Evolutionary conservation across 768 basidiomycete genomes (phyloP).

Genomic region (Sutorius australiensis): DNA sequence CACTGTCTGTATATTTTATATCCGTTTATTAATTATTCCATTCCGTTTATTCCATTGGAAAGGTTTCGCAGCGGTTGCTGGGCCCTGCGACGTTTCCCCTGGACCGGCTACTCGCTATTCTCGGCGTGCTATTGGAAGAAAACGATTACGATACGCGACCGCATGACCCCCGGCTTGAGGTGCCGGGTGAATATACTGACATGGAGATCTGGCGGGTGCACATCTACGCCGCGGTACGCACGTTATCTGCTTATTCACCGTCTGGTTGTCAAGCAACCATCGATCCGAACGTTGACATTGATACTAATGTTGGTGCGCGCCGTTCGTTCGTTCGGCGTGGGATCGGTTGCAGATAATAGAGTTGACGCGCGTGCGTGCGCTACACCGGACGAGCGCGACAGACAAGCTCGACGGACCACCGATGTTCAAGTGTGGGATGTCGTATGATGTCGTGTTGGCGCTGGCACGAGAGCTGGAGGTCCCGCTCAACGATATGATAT

Average conservation of each 20-base stretch:
- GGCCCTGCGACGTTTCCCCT: constrained; percentile 78
- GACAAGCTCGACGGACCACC: constrained; percentile 70
- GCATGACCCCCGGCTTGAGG: constrained; percentile 43
- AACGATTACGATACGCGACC: constrained; percentile 49
- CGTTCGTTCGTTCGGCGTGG: no score
- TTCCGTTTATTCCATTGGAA: background rate
- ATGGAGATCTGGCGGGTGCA: constrained; percentile 65
- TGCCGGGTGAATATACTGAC: constrained; percentile 72
- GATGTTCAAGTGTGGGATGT: constrained; percentile 71
- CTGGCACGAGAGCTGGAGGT: constrained; percentile 62
- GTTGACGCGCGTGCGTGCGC: constrained; percentile 57
- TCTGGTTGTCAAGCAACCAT: background rate
- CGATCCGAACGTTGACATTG: no score
- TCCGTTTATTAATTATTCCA: no score
- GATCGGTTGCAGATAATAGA: constrained; percentile 52
- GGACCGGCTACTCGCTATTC: constrained; percentile 75
- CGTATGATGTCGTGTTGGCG: constrained; percentile 49
- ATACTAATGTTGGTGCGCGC: no score
- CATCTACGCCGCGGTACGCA: constrained; percentile 54
- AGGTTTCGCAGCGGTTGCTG: constrained; percentile 74
- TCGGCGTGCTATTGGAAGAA: constrained; percentile 75
- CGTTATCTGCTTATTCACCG: constrained; percentile 19
- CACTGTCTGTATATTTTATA: no score
- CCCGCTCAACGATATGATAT: constrained; percentile 59
- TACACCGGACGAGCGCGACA: constrained; percentile 57